Percentiles rank a stretch among this genome's conserved stretches.
These are phyloP conservation scores for Aspergillus heteromorphus DNA, from an alignment of 495 filamentous ascomycete genomes.

Conservation along the genomic window DNA sequence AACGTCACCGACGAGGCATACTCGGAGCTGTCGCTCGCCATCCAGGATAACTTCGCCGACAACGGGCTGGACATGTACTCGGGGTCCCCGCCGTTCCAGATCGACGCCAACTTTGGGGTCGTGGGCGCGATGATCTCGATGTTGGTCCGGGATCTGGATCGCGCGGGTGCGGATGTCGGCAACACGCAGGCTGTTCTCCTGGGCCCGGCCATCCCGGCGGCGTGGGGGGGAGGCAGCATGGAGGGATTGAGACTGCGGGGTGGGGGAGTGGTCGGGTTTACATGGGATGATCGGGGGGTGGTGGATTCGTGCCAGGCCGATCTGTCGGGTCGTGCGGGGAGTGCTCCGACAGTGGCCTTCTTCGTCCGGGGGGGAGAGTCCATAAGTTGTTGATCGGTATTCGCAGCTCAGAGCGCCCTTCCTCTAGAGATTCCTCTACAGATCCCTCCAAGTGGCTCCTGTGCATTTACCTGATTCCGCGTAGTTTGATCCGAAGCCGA, in stretches of 20 bases:
- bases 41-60: constrained; percentile 40
- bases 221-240: constrained; percentile 33
- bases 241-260: constrained; percentile 35
- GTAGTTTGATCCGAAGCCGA: too few relatives aligned
- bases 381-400: not conserved
- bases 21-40: constrained; percentile 35
- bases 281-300: constrained; percentile 31
- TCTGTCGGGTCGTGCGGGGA: not conserved
- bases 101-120: constrained; percentile 52
- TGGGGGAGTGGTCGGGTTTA: constrained; percentile 33
- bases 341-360: not conserved
- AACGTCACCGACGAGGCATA: constrained; percentile 43
- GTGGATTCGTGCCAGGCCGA: not conserved
- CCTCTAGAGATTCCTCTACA: too few relatives aligned
- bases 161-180: constrained; percentile 7
- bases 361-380: not conserved
- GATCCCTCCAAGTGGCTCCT: too few relatives aligned
- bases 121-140: constrained; percentile 41
- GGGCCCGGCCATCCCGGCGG: constrained; percentile 37
- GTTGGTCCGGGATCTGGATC: constrained; percentile 38
- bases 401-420: too few relatives aligned
- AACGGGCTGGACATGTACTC: constrained; percentile 46
- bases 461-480: too few relatives aligned
- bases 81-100: constrained; percentile 42
- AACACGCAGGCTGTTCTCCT: constrained; percentile 25